These are phyloP conservation scores for Macrophomina tecta DNA, from an alignment of 2,329 filamentous ascomycete genomes.

Conservation along the genomic window DNA sequence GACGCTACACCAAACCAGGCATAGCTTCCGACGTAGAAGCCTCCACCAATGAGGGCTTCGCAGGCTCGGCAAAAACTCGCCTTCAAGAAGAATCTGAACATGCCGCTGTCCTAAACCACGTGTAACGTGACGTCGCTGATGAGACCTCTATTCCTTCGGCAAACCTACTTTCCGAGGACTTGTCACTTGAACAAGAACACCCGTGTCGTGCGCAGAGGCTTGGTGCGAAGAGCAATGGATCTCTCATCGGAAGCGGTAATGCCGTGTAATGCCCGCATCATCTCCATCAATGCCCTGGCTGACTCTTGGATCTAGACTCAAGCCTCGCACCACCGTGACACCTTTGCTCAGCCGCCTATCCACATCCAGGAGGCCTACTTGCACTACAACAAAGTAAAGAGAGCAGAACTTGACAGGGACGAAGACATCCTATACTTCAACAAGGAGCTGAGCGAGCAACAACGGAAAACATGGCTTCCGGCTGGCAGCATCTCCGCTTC, in stretches of 20 bases:
- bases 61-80: too few relatives aligned
- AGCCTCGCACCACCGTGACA: constrained; percentile 54
- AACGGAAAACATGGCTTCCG: constrained; percentile 4
- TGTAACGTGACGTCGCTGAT: not conserved
- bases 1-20: too few relatives aligned
- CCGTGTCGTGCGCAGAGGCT: not conserved
- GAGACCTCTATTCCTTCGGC: not conserved
- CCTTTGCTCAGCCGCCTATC: constrained; percentile 77
- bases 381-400: constrained; percentile 67
- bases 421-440: constrained; percentile 51
- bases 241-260: constrained; percentile 15
- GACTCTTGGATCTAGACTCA: not conserved
- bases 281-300: not conserved
- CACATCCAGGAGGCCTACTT: constrained; percentile 76
- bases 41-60: too few relatives aligned
- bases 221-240: constrained; percentile 4
- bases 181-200: not conserved
- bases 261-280: not conserved
- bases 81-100: too few relatives aligned
- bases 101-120: too few relatives aligned
- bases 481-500: not conserved
- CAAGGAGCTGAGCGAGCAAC: constrained; percentile 36
- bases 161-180: not conserved
- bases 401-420: constrained; percentile 57
- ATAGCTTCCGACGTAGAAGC: too few relatives aligned